phyloP scores from a whole-genome alignment of 1,284 basidiomycete genomes.

The Peniophora sp. region DNA sequence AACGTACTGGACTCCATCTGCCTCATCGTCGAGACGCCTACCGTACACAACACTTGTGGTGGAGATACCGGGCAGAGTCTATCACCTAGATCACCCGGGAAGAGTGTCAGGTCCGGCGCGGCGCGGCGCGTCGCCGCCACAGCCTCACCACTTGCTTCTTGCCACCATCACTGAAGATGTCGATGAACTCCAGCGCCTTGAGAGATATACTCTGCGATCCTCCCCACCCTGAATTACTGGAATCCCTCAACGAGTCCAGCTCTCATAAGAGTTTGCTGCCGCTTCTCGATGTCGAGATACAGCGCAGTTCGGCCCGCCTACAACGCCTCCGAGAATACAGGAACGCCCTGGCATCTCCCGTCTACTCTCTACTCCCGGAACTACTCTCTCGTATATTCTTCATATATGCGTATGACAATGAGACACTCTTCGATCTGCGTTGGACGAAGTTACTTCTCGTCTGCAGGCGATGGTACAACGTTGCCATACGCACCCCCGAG shows the following conservation, averaged over 20 bases:
- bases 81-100: too few relatives aligned
- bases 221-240: not conserved
- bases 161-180: too few relatives aligned
- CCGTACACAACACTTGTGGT: too few relatives aligned
- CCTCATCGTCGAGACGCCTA: too few relatives aligned
- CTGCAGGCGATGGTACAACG: not conserved
- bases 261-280: not conserved
- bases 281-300: not conserved
- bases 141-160: too few relatives aligned
- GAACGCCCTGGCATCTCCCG: not conserved
- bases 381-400: not conserved
- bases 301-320: not conserved
- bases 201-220: too few relatives aligned
- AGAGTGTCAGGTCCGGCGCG: too few relatives aligned
- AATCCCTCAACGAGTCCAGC: not conserved
- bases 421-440: not conserved
- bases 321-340: not conserved
- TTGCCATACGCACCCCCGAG: not conserved
- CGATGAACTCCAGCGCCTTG: too few relatives aligned
- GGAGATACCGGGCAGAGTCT: too few relatives aligned
- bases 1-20: too few relatives aligned
- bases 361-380: not conserved
- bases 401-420: not conserved
- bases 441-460: not conserved
- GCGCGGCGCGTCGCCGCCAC: too few relatives aligned